A percentile compares a stretch with the other conserved stretches of the same genome.
These are phyloP conservation scores for Amanita pallidorosea DNA, from an alignment of 768 basidiomycete genomes.

Conservation along the genomic window DNA sequence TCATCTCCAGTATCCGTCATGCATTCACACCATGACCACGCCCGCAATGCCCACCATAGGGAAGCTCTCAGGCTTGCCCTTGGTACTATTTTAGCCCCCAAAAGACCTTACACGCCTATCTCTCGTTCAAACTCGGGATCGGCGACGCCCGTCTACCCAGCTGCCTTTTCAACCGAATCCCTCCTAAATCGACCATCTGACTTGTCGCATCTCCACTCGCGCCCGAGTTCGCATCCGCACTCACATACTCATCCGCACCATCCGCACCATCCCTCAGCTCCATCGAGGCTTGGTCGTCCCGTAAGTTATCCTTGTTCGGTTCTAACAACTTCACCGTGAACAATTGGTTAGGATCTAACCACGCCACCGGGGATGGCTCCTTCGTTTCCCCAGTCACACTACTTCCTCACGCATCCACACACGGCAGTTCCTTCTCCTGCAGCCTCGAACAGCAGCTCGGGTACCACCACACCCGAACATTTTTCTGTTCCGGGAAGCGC, in stretches of 20 bases:
- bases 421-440: slow-evolving; percentile 5
- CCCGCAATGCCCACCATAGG: slow-evolving; percentile 25
- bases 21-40: not conserved
- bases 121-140: slow-evolving; percentile 34
- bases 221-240: slow-evolving; percentile 15
- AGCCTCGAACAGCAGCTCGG: slow-evolving; percentile 1
- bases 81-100: slow-evolving; percentile 53
- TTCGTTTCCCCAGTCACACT: not conserved
- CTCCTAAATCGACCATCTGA: slow-evolving; percentile 13
- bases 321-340: not conserved
- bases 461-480: not conserved
- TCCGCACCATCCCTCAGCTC: slow-evolving; percentile 7
- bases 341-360: not conserved
- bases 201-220: slow-evolving; percentile 17
- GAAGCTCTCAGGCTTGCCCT: slow-evolving; percentile 45
- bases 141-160: slow-evolving; percentile 38
- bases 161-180: slow-evolving; percentile 6
- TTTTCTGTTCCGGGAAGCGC: not conserved
- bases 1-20: not conserved
- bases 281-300: slow-evolving; percentile 11
- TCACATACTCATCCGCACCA: slow-evolving; percentile 13
- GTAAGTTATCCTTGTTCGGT: not conserved
- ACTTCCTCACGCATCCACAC: slow-evolving; percentile 6
- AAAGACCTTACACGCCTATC: slow-evolving; percentile 34
- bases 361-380: not conserved